Percentiles rank a stretch among this genome's conserved stretches.
These are phyloP conservation scores for Phoenix roebelenii DNA, from an alignment of 176 grass and related monocot species.

Conservation along the genomic window DNA sequence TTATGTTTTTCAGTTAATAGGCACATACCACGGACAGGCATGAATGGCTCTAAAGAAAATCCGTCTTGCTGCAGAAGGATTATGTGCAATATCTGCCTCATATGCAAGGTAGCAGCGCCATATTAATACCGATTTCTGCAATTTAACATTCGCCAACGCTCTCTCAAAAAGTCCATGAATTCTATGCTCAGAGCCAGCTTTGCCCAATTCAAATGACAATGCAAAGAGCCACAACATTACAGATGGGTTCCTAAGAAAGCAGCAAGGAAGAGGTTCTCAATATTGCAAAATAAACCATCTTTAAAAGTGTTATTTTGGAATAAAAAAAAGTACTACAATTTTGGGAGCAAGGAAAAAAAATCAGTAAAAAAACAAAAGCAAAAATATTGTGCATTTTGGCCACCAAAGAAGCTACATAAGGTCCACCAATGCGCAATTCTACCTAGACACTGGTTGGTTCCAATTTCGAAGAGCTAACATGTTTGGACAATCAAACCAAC, in stretches of 20 bases:
- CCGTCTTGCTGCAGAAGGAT: conserved; percentile 58
- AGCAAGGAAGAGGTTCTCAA: not conserved
- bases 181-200: conserved; percentile 63
- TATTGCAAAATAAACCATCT: not conserved
- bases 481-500: no score
- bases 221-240: conserved; percentile 68
- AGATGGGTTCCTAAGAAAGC: conserved; percentile 51
- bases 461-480: no score
- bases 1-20: not conserved
- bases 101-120: conserved; percentile 90
- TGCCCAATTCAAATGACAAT: conserved; percentile 74
- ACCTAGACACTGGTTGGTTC: no score
- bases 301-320: no score
- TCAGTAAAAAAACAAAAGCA: no score
- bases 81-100: conserved; percentile 50
- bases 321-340: no score
- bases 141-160: conserved; percentile 69
- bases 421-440: no score
- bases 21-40: conserved; percentile 77
- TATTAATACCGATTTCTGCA: conserved; percentile 84
- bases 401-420: no score
- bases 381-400: no score
- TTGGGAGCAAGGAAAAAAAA: no score
- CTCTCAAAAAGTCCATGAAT: conserved; percentile 88
- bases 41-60: conserved; percentile 99